phyloP scores from a whole-genome alignment of 768 basidiomycete species.

The Ephemerocybe angulata region DNA sequence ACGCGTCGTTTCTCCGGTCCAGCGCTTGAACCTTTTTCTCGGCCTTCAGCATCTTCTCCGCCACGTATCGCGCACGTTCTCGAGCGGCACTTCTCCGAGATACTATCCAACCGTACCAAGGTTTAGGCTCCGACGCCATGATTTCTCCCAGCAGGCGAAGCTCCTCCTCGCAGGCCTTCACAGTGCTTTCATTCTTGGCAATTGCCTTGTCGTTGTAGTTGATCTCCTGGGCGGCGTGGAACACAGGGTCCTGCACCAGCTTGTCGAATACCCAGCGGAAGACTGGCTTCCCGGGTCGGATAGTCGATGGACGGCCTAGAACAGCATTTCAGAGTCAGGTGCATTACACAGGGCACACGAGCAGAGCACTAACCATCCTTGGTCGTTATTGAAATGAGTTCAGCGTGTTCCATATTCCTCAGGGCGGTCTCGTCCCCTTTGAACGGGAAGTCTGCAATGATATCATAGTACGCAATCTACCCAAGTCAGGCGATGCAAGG shows the following conservation, averaged over 20 bases:
- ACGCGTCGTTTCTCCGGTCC: constrained; percentile 65
- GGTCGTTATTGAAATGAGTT: constrained; percentile 78
- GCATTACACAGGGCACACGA: background rate
- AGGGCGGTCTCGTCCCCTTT: constrained; percentile 84
- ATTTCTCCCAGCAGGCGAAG: constrained; percentile 65
- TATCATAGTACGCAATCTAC: constrained; percentile 78
- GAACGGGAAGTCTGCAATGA: constrained; percentile 82
- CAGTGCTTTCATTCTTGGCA: constrained; percentile 52
- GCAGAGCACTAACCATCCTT: constrained; percentile 50
- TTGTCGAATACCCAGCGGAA: constrained; percentile 81
- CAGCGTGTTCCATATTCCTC: constrained; percentile 83
- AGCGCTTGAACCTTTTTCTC: constrained; percentile 64
- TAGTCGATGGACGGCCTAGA: constrained; percentile 74
- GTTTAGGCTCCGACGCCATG: constrained; percentile 42
- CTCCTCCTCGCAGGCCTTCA: constrained; percentile 75
- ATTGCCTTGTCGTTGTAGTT: constrained; percentile 71
- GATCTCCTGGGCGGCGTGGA: constrained; percentile 79
- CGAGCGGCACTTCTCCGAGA: constrained; percentile 49
- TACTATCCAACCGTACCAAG: constrained; percentile 29
- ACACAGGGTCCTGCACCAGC: constrained; percentile 72
- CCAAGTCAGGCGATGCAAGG: background rate
- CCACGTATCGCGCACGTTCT: constrained; percentile 61
- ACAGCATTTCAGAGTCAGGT: background rate
- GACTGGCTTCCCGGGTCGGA: constrained; percentile 89
- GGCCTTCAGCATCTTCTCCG: constrained; percentile 70